Base-by-base conservation (phyloP, 2,329 filamentous ascomycete genomes). In the Venturia asperata region DNA sequence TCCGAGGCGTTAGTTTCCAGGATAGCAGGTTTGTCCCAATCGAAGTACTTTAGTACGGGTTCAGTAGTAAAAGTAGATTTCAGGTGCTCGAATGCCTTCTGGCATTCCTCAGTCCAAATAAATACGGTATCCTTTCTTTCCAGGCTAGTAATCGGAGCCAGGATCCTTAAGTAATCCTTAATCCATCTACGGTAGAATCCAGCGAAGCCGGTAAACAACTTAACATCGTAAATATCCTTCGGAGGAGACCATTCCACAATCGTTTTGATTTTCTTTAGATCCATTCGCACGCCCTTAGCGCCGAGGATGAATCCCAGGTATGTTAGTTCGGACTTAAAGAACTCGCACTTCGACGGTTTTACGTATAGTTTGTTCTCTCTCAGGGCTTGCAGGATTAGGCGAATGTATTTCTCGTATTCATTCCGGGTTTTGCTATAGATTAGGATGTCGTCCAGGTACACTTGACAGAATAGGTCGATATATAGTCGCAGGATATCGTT, bases 131-230 rank as follows among this genome's bases (percentile, higher is more conserved):
- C 37, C 9, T 37, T 39, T 34, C 21, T 6, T 4, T 62, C 70
- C 0, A 71, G 63, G 1, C 60, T 19, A 11, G 52, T 66, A 3
- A 74, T 49, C 1, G 68, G 69, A 43, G 39, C 61, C 1, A 64
- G 65, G 7, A 73, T 67, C 1, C 56, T 42, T 4, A 64, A 69
- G 56, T 67, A 72, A 1, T 66, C 37, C 5, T 66, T n/a, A 19
- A 74, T 71, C 60, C 74, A 74, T 13, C 67, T 55, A 15, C 69
- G 62, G 65, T 75, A 75, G 62, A 72, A 75, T 34, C 73, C 73
- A 5, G 65, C 65, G 60, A 75, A 72, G 10, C 70, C 70, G 24
- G 74, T 19, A 66, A 75, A 74, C 2, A 61, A 66, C 64, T 69
- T 67, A 10, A 69, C 67, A 27, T 66, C 67, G 27, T 65, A 67